Conservation (phyloP, 140 eudicot species). For the Senecio squalidus region DNA sequence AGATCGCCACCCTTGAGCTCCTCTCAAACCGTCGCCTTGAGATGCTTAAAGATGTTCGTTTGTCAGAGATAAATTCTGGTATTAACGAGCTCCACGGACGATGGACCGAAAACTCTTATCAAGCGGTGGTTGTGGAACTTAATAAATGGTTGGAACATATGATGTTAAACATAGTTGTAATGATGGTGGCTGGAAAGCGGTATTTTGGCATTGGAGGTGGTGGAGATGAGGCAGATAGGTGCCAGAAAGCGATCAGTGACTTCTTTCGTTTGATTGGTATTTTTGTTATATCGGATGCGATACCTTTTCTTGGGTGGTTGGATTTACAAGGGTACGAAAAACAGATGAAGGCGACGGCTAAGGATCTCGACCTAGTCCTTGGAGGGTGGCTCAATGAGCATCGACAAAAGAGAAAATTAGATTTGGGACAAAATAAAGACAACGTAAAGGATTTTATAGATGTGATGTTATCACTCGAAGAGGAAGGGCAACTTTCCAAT, state of each 20-base stretch:
- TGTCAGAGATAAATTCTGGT: slow-evolving; percentile 21
- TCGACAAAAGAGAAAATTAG: slow-evolving; percentile 6
- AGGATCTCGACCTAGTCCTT: slow-evolving; percentile 24
- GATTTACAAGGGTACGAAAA: slow-evolving; percentile 40
- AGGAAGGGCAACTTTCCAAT: slow-evolving; percentile 12
- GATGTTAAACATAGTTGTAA: slow-evolving; percentile 17
- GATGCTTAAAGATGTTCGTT: slow-evolving; percentile 19
- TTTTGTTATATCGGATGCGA: slow-evolving; percentile 20
- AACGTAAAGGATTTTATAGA: slow-evolving; percentile 30
- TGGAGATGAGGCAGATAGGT: slow-evolving; percentile 8
- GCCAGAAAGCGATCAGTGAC: slow-evolving; percentile 17
- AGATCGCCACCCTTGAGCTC: slow-evolving; percentile 24
- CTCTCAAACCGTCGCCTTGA: slow-evolving; percentile 34
- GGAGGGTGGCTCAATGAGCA: slow-evolving; percentile 38
- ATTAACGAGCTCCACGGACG: slow-evolving; percentile 16
- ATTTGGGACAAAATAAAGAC: not conserved
- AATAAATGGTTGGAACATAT: slow-evolving; percentile 29
- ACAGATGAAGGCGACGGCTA: slow-evolving; percentile 31
- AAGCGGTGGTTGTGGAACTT: slow-evolving; percentile 20
- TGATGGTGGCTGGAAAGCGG: slow-evolving; percentile 34
- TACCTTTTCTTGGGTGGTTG: slow-evolving; percentile 28
- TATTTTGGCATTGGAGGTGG: slow-evolving; percentile 14
- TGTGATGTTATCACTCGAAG: slow-evolving; percentile 30
- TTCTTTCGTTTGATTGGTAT: slow-evolving; percentile 26
- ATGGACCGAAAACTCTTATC: slow-evolving; percentile 9